Evolutionary conservation across 1,139 yeast species (phyloP).

Genomic region (Zygoascus hellenicus): DNA sequence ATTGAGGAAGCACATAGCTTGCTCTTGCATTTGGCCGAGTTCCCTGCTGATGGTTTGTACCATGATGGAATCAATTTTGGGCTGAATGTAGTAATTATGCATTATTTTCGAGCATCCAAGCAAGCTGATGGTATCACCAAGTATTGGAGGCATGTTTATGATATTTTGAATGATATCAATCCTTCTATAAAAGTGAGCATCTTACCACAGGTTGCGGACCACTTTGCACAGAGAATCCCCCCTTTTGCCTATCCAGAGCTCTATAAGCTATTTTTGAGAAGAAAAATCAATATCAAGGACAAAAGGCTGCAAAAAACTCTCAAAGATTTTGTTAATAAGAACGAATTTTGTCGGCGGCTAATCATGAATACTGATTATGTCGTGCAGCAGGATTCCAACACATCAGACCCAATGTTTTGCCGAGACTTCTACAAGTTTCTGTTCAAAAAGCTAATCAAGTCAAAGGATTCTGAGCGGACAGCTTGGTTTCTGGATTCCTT

Average conservation of each 20-base stretch:
- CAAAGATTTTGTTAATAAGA: constrained; percentile 16
- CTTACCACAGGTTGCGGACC: constrained; percentile 17
- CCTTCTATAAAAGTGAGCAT: constrained; percentile 14
- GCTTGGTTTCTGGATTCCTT: constrained; percentile 20
- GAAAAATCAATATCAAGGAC: constrained; percentile 16
- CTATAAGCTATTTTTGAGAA: constrained; percentile 20
- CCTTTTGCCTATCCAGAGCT: constrained; percentile 17
- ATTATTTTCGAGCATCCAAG: constrained; percentile 6
- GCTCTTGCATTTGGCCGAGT: constrained; percentile 12
- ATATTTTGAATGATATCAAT: constrained; percentile 15
- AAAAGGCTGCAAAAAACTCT: constrained; percentile 7
- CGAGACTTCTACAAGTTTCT: constrained; percentile 16
- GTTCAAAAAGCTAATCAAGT: constrained; percentile 15
- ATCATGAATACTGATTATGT: constrained; percentile 20
- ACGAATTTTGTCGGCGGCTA: constrained; percentile 21
- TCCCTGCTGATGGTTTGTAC: constrained; percentile 10
- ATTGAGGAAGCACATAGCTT: constrained; percentile 13
- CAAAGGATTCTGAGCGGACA: constrained; percentile 13
- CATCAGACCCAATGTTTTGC: constrained; percentile 13
- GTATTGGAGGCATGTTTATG: constrained; percentile 18
- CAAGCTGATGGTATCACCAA: constrained; percentile 11
- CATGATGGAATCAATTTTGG: constrained; percentile 16
- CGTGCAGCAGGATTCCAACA: constrained; percentile 9
- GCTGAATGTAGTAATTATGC: constrained; percentile 17
- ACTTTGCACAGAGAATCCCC: constrained; percentile 20